Percentiles rank a stretch among this genome's conserved stretches.
phyloP scores from a whole-genome alignment of 257 asterid species.

The Scutellaria barbata region DNA sequence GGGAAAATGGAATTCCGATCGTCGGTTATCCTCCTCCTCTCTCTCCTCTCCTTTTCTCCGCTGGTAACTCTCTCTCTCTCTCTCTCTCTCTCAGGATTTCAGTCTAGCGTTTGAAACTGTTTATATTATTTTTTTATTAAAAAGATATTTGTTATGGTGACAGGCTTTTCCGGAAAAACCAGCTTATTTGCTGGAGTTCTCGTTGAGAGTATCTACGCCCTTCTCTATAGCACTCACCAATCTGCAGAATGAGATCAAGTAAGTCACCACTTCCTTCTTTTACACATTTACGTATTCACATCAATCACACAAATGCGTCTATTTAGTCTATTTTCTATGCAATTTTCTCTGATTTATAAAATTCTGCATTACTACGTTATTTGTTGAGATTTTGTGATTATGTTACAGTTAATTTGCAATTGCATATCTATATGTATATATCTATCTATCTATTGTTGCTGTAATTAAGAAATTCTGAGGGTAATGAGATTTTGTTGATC shows the following conservation, averaged over 20 bases:
- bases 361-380: not conserved
- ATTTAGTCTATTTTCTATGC: not conserved
- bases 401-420: not conserved
- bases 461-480: not conserved
- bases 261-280: too few species aligned
- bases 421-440: not conserved
- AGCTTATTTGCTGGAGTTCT: conserved; percentile 22
- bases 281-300: too few species aligned
- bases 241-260: conserved; percentile 70
- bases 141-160: not conserved
- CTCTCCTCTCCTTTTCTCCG: conserved; percentile 41
- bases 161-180: conserved; percentile 39
- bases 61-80: conserved; percentile 44
- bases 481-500: not conserved
- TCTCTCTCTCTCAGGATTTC: not conserved
- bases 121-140: not conserved
- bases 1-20: conserved; percentile 36
- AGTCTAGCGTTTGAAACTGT: too few species aligned
- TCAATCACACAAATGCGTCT: too few species aligned
- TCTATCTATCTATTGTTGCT: not conserved
- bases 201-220: conserved; percentile 43
- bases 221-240: conserved; percentile 62
- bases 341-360: conserved; percentile 1
- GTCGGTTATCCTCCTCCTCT: conserved; percentile 39
- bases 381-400: not conserved